These are phyloP conservation scores for Kickxella alabastrina DNA, from an alignment of 192 early-diverging fungal genomes.

Conservation along the genomic window DNA sequence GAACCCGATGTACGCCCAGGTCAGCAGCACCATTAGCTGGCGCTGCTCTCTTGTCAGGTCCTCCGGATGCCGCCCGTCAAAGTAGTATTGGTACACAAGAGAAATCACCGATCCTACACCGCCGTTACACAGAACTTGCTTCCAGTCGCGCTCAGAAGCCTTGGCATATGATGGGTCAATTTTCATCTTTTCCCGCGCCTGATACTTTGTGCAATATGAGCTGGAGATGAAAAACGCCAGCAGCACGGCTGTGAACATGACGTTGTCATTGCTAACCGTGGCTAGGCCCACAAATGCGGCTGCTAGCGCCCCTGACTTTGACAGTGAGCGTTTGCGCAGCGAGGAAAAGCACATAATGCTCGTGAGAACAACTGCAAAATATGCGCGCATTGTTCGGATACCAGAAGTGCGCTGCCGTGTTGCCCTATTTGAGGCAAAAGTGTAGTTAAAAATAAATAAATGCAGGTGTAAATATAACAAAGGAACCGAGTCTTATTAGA, in stretches of 20 bases:
- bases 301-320: slow-evolving; percentile 62
- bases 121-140: slow-evolving; percentile 61
- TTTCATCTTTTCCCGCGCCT: slow-evolving; percentile 24
- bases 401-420: too few species aligned
- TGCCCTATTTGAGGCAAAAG: too few species aligned
- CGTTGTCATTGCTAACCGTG: slow-evolving; percentile 65
- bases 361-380: slow-evolving; percentile 27
- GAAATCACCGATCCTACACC: slow-evolving; percentile 41
- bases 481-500: too few species aligned
- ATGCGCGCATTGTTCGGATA: slow-evolving; percentile 35
- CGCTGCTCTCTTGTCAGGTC: slow-evolving; percentile 18
- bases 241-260: slow-evolving; percentile 63
- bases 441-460: background rate
- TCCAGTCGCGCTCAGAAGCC: slow-evolving; percentile 54
- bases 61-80: slow-evolving; percentile 24
- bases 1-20: slow-evolving; percentile 56
- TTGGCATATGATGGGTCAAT: slow-evolving; percentile 48
- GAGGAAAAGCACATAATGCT: slow-evolving; percentile 24
- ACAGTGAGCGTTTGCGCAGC: slow-evolving; percentile 66
- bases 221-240: slow-evolving; percentile 72
- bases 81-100: slow-evolving; percentile 37
- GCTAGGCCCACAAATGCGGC: slow-evolving; percentile 71
- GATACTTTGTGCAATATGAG: slow-evolving; percentile 55
- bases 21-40: slow-evolving; percentile 43
- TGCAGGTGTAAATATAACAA: background rate